Evolutionary conservation across 2,329 filamentous ascomycete species (phyloP).

Genomic region (Eutypella sp.): DNA sequence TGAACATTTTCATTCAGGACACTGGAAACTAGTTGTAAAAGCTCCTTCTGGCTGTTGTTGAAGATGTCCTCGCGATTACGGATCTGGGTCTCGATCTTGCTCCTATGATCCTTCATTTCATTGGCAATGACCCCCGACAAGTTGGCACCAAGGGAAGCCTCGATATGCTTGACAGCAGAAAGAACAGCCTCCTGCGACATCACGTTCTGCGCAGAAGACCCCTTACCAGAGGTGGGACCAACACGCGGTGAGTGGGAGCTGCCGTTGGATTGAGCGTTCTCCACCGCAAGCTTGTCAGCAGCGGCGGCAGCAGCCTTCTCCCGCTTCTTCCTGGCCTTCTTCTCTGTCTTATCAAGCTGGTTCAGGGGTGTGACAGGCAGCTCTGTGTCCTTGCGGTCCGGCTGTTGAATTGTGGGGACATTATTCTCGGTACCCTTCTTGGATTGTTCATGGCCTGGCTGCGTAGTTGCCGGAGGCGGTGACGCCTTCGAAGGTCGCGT

Average conservation of each 20-base stretch:
- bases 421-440: slow-evolving; percentile 20
- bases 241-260: slow-evolving; percentile 29
- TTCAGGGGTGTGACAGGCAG: slow-evolving; percentile 20
- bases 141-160: slow-evolving; percentile 44
- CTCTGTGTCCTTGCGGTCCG: slow-evolving; percentile 25
- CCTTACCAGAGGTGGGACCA: slow-evolving; percentile 29
- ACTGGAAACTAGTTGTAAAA: slow-evolving; percentile 54
- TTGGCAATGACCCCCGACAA: slow-evolving; percentile 42
- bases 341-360: slow-evolving; percentile 27
- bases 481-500: slow-evolving; percentile 22
- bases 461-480: slow-evolving; percentile 11
- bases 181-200: slow-evolving; percentile 43
- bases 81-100: slow-evolving; percentile 62
- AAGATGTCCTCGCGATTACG: slow-evolving; percentile 47
- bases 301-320: slow-evolving; percentile 53
- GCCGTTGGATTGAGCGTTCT: slow-evolving; percentile 37
- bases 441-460: slow-evolving; percentile 15
- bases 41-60: slow-evolving; percentile 46
- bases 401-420: slow-evolving; percentile 10
- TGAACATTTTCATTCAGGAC: slow-evolving; percentile 60
- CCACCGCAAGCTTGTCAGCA: slow-evolving; percentile 38
- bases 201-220: slow-evolving; percentile 17
- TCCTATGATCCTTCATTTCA: slow-evolving; percentile 55
- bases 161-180: slow-evolving; percentile 49
- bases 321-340: slow-evolving; percentile 27